Base-by-base conservation (phyloP, 73 alveolate genomes). In the Breviolum minutum region DNA sequence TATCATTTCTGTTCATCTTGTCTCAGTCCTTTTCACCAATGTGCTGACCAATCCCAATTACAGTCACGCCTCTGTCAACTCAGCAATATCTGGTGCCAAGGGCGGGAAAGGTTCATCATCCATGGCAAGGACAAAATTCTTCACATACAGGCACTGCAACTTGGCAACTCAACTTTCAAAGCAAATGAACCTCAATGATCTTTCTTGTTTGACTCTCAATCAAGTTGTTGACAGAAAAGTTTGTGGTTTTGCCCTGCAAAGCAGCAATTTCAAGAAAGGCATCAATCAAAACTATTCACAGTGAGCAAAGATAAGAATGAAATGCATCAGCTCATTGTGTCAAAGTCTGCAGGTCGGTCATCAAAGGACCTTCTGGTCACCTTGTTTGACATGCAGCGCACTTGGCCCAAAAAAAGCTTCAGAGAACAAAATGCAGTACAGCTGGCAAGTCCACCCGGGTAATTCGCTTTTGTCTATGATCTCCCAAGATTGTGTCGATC, bases 21-120 rank as follows among this genome's bases (percentile, higher is more conserved):
- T 48, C 14, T 20, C n/a, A n/a, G n/a, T n/a, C 40, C 61, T n/a
- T 22, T 11, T 40, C 54, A 40, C 54, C 54, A 3, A n/a, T n/a
- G n/a, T n/a, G n/a, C n/a, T 40, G 54, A 40, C 54, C 54, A 40
- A 40, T 40, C 54, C 54, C 54, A 40, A 40, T n/a, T n/a, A n/a
- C n/a, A n/a, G n/a, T n/a, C 54, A 40, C 54, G 63, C 93, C 93
- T 84, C 93, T 24, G 93, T 60, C 73, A 84, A 74, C 93, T 54
- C 74, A 14, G 40, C 83, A 8, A 24, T n/a, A 16, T 84, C 93
- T 9, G 93, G 93, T 54, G 92, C 60, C 93, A 73, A 73, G 12
- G 89, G 89, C 22, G 74, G 61, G 93, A 84, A 48, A 12, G 73
- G 77, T 84, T 61, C 93, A 20, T 60, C 69, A 81, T 48, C 90